Conservation (phyloP, 2,329 filamentous ascomycete species). For the Cordyceps cicadae region DNA sequence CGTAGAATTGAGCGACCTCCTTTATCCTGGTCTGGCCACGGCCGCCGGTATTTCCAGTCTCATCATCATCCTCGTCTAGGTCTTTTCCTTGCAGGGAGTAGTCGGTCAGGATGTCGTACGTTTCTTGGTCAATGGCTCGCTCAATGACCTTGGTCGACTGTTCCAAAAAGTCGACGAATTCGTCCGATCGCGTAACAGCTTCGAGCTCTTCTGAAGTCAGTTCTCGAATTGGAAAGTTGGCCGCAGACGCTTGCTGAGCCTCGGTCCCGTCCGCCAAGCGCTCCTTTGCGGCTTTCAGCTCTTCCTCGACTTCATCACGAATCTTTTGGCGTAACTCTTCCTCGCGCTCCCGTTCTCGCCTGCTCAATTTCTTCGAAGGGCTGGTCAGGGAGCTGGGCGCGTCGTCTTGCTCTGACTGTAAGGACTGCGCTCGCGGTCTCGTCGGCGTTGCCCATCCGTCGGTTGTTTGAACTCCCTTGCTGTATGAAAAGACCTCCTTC, state of each 20-base stretch:
- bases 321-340: conserved; percentile 83
- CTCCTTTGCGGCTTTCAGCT: conserved; percentile 66
- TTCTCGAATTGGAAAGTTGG: conserved; percentile 68
- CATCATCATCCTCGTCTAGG: conserved; percentile 74
- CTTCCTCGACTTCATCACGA: conserved; percentile 84
- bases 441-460: conserved; percentile 59
- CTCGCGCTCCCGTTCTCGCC: conserved; percentile 72
- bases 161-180: conserved; percentile 93
- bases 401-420: conserved; percentile 53
- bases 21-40: conserved; percentile 69
- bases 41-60: conserved; percentile 59
- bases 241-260: conserved; percentile 18
- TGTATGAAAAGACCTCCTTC: conserved; percentile 88
- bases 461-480: conserved; percentile 88
- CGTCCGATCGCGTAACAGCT: conserved; percentile 83
- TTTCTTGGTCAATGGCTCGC: conserved; percentile 82
- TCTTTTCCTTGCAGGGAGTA: conserved; percentile 77
- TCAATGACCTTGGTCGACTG: conserved; percentile 96
- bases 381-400: conserved; percentile 45
- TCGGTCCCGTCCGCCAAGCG: conserved; percentile 39
- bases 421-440: conserved; percentile 33
- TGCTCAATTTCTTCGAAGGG: conserved; percentile 66
- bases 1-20: conserved; percentile 88
- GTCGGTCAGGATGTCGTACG: conserved; percentile 88
- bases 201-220: conserved; percentile 78